Evolutionary conservation across 2,329 filamentous ascomycete genomes (phyloP).

Genomic region (Clarireedia homoeocarpa): DNA sequence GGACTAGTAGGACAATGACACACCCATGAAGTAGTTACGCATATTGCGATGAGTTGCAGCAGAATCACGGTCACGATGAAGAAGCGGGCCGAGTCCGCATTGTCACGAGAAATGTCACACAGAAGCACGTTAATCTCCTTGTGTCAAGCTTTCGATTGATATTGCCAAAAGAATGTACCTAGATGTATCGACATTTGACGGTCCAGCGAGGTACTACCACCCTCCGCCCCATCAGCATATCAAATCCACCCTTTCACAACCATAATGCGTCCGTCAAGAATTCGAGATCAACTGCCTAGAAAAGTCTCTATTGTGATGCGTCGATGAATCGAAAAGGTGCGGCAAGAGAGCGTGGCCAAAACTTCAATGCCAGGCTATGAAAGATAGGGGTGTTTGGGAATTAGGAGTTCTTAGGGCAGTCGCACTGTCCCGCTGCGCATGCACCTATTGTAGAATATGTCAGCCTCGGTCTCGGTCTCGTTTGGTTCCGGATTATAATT

Average conservation of each 20-base stretch:
- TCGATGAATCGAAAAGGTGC: background rate
- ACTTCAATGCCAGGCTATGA: background rate
- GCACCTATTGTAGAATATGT: background rate
- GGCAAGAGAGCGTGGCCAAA: background rate
- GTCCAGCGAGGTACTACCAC: no score
- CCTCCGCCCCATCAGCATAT: no score
- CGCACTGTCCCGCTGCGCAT: background rate
- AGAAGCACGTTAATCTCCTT: no score
- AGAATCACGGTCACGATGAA: no score
- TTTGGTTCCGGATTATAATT: background rate
- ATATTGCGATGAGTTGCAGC: no score
- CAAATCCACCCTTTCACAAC: background rate
- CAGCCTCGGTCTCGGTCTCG: background rate
- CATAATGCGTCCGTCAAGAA: background rate
- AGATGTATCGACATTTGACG: no score
- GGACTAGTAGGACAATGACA: no score
- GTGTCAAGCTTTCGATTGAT: no score
- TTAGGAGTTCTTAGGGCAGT: background rate
- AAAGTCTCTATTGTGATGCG: background rate
- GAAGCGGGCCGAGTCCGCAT: no score
- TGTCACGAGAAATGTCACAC: no score
- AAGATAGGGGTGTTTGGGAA: background rate
- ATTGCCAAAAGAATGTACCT: no score
- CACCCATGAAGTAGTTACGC: no score
- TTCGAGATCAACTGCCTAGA: background rate